These are phyloP conservation scores for Pseudocercospora crystallina DNA, from an alignment of 2,329 filamentous ascomycete species.

Conservation along the genomic window DNA sequence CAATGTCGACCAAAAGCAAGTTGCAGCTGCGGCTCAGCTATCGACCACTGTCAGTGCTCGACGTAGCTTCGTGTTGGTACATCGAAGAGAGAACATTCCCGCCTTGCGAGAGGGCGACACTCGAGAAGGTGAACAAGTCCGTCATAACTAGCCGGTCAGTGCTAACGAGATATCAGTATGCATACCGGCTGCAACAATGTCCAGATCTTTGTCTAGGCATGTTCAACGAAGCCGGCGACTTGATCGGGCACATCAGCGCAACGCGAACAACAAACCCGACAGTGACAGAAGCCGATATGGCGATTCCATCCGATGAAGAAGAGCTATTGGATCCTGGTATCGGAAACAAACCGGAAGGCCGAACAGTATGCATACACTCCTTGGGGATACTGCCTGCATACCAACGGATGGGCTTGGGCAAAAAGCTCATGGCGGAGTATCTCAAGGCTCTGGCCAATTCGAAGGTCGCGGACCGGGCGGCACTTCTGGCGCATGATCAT, in stretches of 20 bases:
- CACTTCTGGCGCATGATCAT: conserved; percentile 71
- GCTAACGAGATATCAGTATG: neutral
- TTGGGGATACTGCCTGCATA: conserved; percentile 23
- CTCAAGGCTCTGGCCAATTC: conserved; percentile 63
- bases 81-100: conserved; percentile 3
- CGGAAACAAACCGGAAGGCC: conserved; percentile 69
- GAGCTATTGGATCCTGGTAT: conserved; percentile 31
- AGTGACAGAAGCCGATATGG: conserved; percentile 75
- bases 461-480: conserved; percentile 67
- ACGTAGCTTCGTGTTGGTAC: conserved; percentile 1
- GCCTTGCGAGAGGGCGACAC: neutral
- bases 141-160: neutral
- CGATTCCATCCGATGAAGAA: conserved; percentile 52
- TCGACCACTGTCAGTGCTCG: neutral
- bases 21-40: too few species aligned
- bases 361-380: conserved; percentile 76
- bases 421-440: conserved; percentile 9
- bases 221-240: conserved; percentile 7
- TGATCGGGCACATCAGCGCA: conserved; percentile 69
- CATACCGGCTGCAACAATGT: neutral
- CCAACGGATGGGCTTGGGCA: conserved; percentile 9
- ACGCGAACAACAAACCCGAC: conserved; percentile 63
- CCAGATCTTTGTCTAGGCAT: neutral
- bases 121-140: conserved; percentile 1
- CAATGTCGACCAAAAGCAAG: too few species aligned